These are phyloP conservation scores for Hypoxylon lienhwacheense DNA, from an alignment of 495 filamentous ascomycete species.

Conservation along the genomic window DNA sequence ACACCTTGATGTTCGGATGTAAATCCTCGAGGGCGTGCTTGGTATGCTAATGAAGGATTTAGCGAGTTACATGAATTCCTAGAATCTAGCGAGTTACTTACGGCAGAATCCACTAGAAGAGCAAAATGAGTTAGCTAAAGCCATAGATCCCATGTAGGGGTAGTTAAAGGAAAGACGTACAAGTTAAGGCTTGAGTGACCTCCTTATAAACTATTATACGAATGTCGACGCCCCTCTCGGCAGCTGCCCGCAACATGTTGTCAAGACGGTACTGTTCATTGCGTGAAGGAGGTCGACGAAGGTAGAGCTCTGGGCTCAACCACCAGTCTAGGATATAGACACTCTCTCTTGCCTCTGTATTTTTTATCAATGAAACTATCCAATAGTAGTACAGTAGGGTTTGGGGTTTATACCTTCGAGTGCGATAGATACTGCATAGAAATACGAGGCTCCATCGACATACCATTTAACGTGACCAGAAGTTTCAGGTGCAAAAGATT, in stretches of 20 bases:
- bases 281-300: constrained; percentile 79
- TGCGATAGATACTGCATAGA: constrained; percentile 84
- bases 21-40: constrained; percentile 77
- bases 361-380: constrained; percentile 19
- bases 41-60: constrained; percentile 60
- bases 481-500: constrained; percentile 84
- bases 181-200: constrained; percentile 79
- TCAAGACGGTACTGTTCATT: constrained; percentile 88
- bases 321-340: constrained; percentile 98
- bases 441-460: constrained; percentile 90
- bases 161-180: constrained; percentile 48
- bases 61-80: neutral
- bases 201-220: constrained; percentile 97
- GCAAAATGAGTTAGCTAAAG: constrained; percentile 1
- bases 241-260: constrained; percentile 83
- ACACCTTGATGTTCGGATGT: constrained; percentile 87
- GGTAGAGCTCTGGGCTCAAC: constrained; percentile 86
- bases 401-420: constrained; percentile 58
- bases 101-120: constrained; percentile 66
- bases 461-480: constrained; percentile 93
- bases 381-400: neutral
- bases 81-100: constrained; percentile 5
- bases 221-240: constrained; percentile 82
- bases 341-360: constrained; percentile 67
- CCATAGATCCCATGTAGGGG: neutral